These are phyloP conservation scores for Neoascochyta sp. DNA, from an alignment of 2,329 filamentous ascomycete genomes.

Conservation along the genomic window DNA sequence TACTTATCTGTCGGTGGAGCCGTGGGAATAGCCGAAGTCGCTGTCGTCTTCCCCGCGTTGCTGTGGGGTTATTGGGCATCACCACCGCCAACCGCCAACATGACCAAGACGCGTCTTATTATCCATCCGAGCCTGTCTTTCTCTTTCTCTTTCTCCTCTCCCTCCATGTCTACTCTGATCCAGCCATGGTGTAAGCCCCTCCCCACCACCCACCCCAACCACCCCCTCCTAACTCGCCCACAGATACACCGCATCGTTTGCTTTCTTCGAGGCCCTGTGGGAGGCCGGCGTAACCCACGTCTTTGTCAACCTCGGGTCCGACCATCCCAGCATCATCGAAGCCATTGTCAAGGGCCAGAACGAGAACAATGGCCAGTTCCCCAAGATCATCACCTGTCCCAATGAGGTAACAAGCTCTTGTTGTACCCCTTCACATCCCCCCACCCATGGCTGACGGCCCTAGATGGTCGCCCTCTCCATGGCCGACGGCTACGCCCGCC, in stretches of 20 bases:
- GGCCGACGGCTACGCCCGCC: conserved; percentile 71
- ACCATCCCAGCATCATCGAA: conserved; percentile 74
- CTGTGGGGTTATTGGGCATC: conserved; percentile 3
- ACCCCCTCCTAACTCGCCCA: too few species aligned
- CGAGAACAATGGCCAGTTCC: conserved; percentile 62
- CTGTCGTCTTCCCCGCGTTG: conserved; percentile 6
- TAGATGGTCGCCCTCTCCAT: conserved; percentile 83
- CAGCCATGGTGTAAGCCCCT: too few species aligned
- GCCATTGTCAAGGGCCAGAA: conserved; percentile 74
- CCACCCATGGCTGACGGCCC: conserved; percentile 5
- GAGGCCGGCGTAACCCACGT: conserved; percentile 50
- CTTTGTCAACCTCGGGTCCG: conserved; percentile 66
- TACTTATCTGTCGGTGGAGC: too few species aligned
- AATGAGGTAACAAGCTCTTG: conserved; percentile 69
- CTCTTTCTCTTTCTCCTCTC: too few species aligned
- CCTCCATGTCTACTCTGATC: too few species aligned
- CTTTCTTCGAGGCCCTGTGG: conserved; percentile 79
- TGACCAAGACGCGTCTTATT: too few species aligned
- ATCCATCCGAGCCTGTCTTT: too few species aligned
- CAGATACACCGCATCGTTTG: conserved; percentile 70
- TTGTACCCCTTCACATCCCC: neutral
- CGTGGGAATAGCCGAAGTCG: conserved; percentile 4
- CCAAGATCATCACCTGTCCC: conserved; percentile 72
- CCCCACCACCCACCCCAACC: too few species aligned
- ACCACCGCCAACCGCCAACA: too few species aligned